These are phyloP conservation scores for Microbotryum violaceum DNA, from an alignment of 1,284 basidiomycete genomes.

Conservation along the genomic window DNA sequence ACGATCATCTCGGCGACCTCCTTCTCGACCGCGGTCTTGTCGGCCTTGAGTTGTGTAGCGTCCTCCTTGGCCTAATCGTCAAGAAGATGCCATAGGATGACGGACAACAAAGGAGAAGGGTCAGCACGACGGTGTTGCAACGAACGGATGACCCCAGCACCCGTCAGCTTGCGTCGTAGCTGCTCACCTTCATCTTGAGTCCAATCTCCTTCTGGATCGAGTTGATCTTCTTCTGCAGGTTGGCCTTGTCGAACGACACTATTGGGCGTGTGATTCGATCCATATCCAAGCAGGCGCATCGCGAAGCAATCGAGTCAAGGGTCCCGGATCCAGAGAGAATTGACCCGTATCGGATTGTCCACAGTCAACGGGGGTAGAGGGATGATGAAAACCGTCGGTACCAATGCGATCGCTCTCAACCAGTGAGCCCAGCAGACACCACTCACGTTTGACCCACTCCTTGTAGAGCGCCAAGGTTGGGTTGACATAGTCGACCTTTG, in stretches of 20 bases:
- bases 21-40: constrained; percentile 71
- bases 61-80: constrained; percentile 69
- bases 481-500: constrained; percentile 83
- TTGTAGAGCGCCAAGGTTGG: constrained; percentile 87
- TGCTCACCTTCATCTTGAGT: constrained; percentile 74
- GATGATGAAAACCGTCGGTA: neutral
- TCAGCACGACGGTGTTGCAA: neutral
- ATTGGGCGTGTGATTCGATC: constrained; percentile 5
- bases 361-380: neutral
- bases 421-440: neutral
- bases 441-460: constrained; percentile 76
- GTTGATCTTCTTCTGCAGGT: constrained; percentile 74
- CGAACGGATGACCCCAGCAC: neutral
- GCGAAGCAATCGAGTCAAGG: neutral
- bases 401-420: neutral
- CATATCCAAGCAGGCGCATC: neutral
- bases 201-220: constrained; percentile 88
- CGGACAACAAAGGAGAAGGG: neutral
- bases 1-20: constrained; percentile 69
- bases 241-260: constrained; percentile 81
- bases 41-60: constrained; percentile 73
- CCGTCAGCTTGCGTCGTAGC: neutral
- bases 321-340: no score
- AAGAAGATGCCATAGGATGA: neutral
- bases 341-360: no score